phyloP scores from a whole-genome alignment of 805 yeast species.

The Candida incommunis region DNA sequence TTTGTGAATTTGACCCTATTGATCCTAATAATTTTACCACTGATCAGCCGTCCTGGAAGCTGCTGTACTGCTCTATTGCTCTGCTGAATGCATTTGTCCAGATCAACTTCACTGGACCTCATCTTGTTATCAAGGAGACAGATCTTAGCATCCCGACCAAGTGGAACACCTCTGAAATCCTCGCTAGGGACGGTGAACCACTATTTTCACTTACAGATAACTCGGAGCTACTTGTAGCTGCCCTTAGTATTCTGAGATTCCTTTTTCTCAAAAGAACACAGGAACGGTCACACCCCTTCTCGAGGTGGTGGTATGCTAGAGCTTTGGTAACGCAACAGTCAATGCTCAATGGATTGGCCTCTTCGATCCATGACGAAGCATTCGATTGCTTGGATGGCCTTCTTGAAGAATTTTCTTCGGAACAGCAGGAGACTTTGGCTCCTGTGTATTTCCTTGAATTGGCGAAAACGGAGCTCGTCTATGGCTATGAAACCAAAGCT shows the following conservation, averaged over 20 bases:
- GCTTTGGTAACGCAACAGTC: slow-evolving; percentile 22
- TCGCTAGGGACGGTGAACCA: slow-evolving; percentile 51
- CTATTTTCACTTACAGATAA: slow-evolving; percentile 49
- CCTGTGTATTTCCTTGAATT: slow-evolving; percentile 47
- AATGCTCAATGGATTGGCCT: slow-evolving; percentile 14
- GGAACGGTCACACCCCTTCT: slow-evolving; percentile 2
- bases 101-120: slow-evolving; percentile 75
- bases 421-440: slow-evolving; percentile 17
- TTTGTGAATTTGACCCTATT: not conserved
- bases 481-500: slow-evolving; percentile 18
- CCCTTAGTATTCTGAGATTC: slow-evolving; percentile 31
- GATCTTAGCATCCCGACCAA: slow-evolving; percentile 21
- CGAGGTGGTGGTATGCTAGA: slow-evolving; percentile 21
- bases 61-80: not conserved
- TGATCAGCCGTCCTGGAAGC: not conserved
- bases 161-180: slow-evolving; percentile 4
- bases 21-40: not conserved
- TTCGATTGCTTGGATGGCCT: slow-evolving; percentile 10
- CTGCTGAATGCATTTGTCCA: slow-evolving; percentile 56
- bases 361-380: slow-evolving; percentile 15
- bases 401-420: slow-evolving; percentile 14
- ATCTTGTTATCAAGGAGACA: slow-evolving; percentile 9
- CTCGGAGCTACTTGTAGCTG: slow-evolving; percentile 31
- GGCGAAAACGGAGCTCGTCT: slow-evolving; percentile 33
- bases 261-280: slow-evolving; percentile 20